Base-by-base conservation (phyloP, 352 stramenopile genomes). In the Globisporangium polare region DNA sequence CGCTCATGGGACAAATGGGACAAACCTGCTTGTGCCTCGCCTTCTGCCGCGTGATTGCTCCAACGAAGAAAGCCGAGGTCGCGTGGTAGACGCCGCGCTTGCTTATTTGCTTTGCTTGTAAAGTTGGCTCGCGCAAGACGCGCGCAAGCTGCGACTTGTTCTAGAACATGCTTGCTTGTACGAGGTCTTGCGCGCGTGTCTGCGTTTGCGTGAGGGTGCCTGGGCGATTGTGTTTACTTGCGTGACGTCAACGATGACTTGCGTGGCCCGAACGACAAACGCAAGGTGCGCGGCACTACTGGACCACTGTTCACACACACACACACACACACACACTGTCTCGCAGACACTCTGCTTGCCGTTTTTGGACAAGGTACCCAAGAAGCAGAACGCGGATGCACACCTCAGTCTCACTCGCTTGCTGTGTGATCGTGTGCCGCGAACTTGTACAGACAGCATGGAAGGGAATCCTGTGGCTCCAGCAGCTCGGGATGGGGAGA, bases 211-310 rank as follows among this genome's bases (percentile, higher is more conserved):
- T 26, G 18, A 3, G 3, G 9, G 20, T n/a, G 13, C 15, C 1
- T n/a, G 37, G 15, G 8, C 15, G 13, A 43, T n/a, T 43, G 17
- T 35, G 22, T 35, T 53, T 35, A 22, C 26, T 54, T 54, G 47
- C 17, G 29, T 29, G 50, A 55, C 29, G 50, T 55, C 50, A 43
- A 17, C 20, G 43, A 13, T n/a, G 26, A 29, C 8, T 20, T 12
- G 9, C 22, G 24, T 53, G 24, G 20, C 47, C 26, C 49, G 41
- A 37, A 27, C 49, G 26, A 33, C 26, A 37, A 3, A 29, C 26
- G 49, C 17, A n/a, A 54, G 47, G 8, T 55, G 27, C 24, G 49
- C 49, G 9, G 49, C 50, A 42, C 27, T 55, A n/a, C n/a, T n/a
- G n/a, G 50, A 8, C n/a, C n/a, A 55, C 29, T 9, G 17, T 29